Percentiles rank a stretch among this genome's conserved stretches.
Evolutionary conservation across 169 alveolate species (phyloP).

Genomic region (Plasmodium fragile): DNA sequence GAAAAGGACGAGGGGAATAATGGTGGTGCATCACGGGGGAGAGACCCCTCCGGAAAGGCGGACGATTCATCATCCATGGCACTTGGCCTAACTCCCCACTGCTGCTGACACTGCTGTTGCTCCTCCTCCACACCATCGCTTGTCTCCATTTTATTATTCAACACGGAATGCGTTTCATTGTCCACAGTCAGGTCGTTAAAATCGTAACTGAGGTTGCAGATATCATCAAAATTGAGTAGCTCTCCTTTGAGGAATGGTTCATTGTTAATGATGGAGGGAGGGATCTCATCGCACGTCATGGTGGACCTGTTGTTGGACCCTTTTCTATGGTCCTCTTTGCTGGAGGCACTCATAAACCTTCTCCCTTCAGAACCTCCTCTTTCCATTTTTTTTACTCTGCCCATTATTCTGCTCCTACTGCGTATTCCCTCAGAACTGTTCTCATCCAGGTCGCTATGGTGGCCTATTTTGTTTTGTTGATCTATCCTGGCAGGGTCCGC

Average conservation of each 20-base stretch:
- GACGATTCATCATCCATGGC: neutral
- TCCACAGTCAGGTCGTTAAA: slow-evolving; percentile 14
- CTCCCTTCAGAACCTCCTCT: neutral
- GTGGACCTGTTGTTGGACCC: neutral
- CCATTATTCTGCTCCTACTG: neutral
- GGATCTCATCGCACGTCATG: neutral
- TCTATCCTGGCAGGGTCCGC: neutral
- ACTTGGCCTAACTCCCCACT: neutral
- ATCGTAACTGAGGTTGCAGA: slow-evolving; percentile 29
- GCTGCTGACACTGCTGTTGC: neutral
- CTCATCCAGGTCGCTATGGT: neutral
- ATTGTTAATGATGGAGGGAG: neutral
- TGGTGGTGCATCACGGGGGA: neutral
- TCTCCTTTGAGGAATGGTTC: slow-evolving; percentile 44
- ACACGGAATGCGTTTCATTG: slow-evolving; percentile 8
- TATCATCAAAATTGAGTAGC: slow-evolving; percentile 26
- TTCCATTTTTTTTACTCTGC: neutral
- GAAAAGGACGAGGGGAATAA: neutral
- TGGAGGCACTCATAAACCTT: neutral
- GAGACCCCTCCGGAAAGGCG: neutral
- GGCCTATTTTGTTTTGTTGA: neutral
- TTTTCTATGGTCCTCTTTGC: neutral
- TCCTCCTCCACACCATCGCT: neutral
- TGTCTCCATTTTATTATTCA: slow-evolving; percentile 7
- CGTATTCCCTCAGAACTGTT: neutral